phyloP scores from a whole-genome alignment of 2,329 filamentous ascomycete genomes.

The Fusarium haematococcum region DNA sequence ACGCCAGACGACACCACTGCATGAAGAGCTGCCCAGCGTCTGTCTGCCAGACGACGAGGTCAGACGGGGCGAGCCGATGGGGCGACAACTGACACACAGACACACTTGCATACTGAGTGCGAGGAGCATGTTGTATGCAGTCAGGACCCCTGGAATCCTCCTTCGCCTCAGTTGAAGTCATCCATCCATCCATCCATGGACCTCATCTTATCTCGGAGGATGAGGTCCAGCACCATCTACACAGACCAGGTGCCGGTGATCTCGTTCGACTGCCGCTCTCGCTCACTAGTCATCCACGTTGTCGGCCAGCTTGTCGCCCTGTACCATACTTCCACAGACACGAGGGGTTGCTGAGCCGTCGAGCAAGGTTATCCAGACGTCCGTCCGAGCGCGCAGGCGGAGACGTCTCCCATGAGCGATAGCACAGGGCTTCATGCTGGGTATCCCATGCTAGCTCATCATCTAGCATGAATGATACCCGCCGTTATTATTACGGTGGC shows the following conservation, averaged over 20 bases:
- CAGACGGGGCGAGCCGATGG: constrained; percentile 6
- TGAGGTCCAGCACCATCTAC: not conserved
- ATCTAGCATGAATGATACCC: constrained; percentile 26
- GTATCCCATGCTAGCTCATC: constrained; percentile 16
- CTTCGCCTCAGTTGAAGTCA: not conserved
- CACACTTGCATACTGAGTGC: not conserved
- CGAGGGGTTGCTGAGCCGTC: constrained; percentile 11
- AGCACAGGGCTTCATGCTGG: constrained; percentile 5
- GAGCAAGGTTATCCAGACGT: constrained; percentile 10
- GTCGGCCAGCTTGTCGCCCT: not conserved
- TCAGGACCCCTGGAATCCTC: not conserved
- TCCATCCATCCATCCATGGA: not conserved
- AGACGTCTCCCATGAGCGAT: constrained; percentile 15
- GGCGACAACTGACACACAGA: constrained; percentile 2
- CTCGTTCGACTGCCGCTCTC: not conserved
- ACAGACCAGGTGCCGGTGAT: constrained; percentile 1
- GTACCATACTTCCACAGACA: constrained; percentile 2
- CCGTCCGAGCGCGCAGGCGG: constrained; percentile 32
- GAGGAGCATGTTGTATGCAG: not conserved
- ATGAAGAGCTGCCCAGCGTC: not conserved
- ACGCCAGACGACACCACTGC: constrained; percentile 1
- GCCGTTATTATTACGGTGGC: constrained; percentile 25
- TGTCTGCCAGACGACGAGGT: not conserved
- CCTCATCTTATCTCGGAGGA: not conserved
- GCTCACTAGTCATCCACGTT: not conserved